Base-by-base conservation (phyloP, 805 yeast species). In the Barnettozyma californica region DNA sequence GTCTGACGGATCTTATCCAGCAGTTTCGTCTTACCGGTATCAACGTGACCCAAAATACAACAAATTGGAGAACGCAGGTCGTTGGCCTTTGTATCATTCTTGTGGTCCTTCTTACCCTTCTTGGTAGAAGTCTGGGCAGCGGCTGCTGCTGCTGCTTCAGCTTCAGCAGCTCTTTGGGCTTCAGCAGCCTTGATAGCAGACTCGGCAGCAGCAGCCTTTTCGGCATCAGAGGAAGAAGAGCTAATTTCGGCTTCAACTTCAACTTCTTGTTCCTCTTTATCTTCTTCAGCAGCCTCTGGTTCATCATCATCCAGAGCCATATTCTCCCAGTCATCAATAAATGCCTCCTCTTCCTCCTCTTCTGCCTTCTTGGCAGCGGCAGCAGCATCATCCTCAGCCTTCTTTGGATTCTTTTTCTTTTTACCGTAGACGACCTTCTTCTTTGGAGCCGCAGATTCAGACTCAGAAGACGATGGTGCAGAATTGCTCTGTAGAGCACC, bases 1-100 rank as follows among this genome's bases (percentile, higher is more conserved):
- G 98, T 94, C 75, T 92, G 97, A 75, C 99, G 92, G 59, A 94
- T 84, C 71, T 94, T 94, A 67, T 94, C 99, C 67, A 94, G 77
- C 56, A 94, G 79, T 68, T 94, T 94, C 57, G 99, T 94, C 72
- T 94, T 94, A 83, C 99, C 99, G 50, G 99, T 94, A 78, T 94
- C 99, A 70, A 94, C 99, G 76, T 94, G 99, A 67, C 99, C 99
- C 69, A 94, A 78, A 63, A 94, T 94, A 85, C 97, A 90, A 71
- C 99, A 94, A 67, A 94, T 94, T 55, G 99, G 99, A 55, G 99
- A 94, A 72, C 99, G 96, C 64, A 94, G 72, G 62, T 94, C 78
- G 39, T 69, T 72, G 9, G 69, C 70, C 45, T 63, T 60, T 39
- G 61, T 20, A 18, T 41, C 44, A 38, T 47, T 46, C 48, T 56